These are phyloP conservation scores for Cyanidiococcus yangmingshanensis DNA, from an alignment of 23 red algal genomes.

Conservation along the genomic window DNA sequence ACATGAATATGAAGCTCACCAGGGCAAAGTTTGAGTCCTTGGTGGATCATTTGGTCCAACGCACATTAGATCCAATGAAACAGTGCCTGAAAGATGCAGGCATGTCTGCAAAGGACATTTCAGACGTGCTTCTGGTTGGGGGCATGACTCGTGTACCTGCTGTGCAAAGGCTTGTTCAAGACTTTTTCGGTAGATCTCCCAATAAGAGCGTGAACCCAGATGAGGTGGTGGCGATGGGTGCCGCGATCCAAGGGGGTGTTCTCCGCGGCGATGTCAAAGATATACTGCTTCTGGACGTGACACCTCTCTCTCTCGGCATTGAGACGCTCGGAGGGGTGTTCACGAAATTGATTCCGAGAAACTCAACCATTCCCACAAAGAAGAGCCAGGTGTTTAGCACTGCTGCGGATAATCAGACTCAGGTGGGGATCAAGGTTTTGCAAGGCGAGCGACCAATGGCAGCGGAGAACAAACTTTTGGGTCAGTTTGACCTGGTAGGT, in stretches of 20 bases:
- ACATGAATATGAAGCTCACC: slow-evolving; percentile 97
- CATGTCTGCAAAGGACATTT: slow-evolving; percentile 58
- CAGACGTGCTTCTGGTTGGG: slow-evolving; percentile 90
- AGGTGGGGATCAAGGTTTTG: slow-evolving; percentile 58
- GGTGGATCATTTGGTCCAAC: slow-evolving; percentile 70
- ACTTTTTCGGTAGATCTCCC: slow-evolving; percentile 85
- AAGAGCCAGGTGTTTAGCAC: slow-evolving; percentile 53
- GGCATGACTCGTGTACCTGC: slow-evolving; percentile 91
- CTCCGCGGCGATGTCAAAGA: slow-evolving; percentile 69
- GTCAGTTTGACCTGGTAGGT: slow-evolving; percentile 53
- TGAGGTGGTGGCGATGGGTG: slow-evolving; percentile 98
- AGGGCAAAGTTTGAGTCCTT: slow-evolving; percentile 92
- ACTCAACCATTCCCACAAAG: slow-evolving; percentile 55
- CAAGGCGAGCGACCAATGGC: slow-evolving; percentile 63
- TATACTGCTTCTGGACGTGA: slow-evolving; percentile 57
- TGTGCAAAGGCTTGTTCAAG: slow-evolving; percentile 69
- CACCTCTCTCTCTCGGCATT: slow-evolving; percentile 52
- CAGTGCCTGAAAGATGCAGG: slow-evolving; percentile 84
- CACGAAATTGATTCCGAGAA: slow-evolving; percentile 46
- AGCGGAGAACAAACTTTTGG: slow-evolving; percentile 48
- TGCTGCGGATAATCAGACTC: slow-evolving; percentile 47
- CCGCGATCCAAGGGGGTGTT: slow-evolving; percentile 96
- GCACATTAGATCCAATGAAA: slow-evolving; percentile 96
- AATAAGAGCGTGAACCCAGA: slow-evolving; percentile 97
- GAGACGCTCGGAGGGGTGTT: slow-evolving; percentile 60